Evolutionary conservation across 257 asterid genomes (phyloP), one percentile per base, ranked within the genome.

Genomic region (Verbena officinalis): DNA sequence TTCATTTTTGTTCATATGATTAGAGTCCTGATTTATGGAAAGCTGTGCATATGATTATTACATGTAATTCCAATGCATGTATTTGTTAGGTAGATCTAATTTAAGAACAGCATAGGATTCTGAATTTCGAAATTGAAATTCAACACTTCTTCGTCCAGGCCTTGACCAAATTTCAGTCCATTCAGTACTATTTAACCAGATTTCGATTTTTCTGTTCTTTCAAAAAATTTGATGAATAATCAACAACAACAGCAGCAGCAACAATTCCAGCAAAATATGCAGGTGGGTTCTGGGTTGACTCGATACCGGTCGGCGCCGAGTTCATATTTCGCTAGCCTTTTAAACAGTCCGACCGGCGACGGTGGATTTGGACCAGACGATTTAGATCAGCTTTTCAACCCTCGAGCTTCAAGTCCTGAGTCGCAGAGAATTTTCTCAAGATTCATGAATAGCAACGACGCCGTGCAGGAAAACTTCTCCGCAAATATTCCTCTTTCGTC

Each of bases 291-390:
- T 20, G 95, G 95, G 20, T 69, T 90, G 69, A 77, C 90, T 44
- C 85, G 97, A 5, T 88, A 91, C 16, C 74, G 84, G 49, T 91
- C 96, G 12, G 98, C 98, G 7, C 98, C 98, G 34, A 91, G 95
- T 66, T 84, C 98, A 0, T 91, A 80, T 57, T 86, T 84, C 15
- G 43, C 83, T 0, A 84, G 67, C 73, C 55, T 86, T 6, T 53
- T 88, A 10, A 73, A 76, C 65, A 65, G 38, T 46, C 64, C 75
- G 5, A 12, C 75, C 8, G 10, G 55, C 42, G 80, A 63, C 7
- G 89, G 51, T 30, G 89, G 83, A 15, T 80, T 80, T 68, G 83
- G 70, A 4, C 77, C 75, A 1, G 94, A 81, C 21, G 96, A 86
- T 36, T 79, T 84, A 30, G 89, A 81, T 34, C 77, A 78, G 36